Conservation (phyloP, 306 rosid genomes). For the Sphenostylis stenocarpa region DNA sequence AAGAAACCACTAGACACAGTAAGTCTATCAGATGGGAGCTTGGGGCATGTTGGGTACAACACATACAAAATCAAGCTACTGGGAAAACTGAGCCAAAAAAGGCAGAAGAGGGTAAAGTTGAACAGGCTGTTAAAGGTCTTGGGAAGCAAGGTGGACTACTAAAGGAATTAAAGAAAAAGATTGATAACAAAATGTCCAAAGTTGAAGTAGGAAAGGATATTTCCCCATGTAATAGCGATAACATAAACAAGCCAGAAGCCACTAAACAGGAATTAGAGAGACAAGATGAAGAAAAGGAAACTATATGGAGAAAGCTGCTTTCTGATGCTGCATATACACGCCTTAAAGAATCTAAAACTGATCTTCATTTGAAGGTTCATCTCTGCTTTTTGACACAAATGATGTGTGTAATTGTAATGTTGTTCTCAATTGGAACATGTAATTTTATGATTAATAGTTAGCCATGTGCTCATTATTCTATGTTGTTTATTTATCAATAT, state of each 20-base stretch:
- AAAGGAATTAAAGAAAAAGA: conserved; percentile 89
- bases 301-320: conserved; percentile 74
- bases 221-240: conserved; percentile 39
- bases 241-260: conserved; percentile 50
- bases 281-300: conserved; percentile 70
- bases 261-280: conserved; percentile 63
- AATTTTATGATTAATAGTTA: conserved; percentile 6
- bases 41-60: conserved; percentile 99
- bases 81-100: conserved; percentile 76
- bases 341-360: conserved; percentile 91
- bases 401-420: conserved; percentile 4
- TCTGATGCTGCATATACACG: conserved; percentile 81
- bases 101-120: conserved; percentile 70
- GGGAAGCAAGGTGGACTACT: conserved; percentile 95
- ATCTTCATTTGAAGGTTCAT: conserved; percentile 81
- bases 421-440: neutral
- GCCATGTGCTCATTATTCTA: neutral
- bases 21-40: conserved; percentile 97
- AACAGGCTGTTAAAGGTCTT: conserved; percentile 92
- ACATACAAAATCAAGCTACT: conserved; percentile 83
- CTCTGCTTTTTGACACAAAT: conserved; percentile 20
- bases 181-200: conserved; percentile 59
- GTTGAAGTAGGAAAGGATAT: conserved; percentile 65
- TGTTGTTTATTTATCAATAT: conserved; percentile 6
- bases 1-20: conserved; percentile 50